Evolutionary conservation across 2,329 filamentous ascomycete species (phyloP).

Genomic region (Colletotrichum lupini): DNA sequence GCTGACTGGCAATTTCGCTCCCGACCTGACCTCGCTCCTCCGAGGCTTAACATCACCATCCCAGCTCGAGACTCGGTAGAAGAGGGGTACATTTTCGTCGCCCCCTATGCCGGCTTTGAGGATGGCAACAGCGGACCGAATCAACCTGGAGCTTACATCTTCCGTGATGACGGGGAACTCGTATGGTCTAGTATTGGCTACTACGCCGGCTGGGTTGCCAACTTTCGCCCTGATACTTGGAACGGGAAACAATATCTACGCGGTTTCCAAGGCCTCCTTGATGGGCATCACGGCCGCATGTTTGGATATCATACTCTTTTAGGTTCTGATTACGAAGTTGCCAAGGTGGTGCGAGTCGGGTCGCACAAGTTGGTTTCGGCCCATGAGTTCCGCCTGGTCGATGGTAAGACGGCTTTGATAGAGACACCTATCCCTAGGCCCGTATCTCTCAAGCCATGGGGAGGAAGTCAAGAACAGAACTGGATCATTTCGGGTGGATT

Average conservation of each 20-base stretch:
- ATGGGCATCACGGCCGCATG: slow-evolving; percentile 47
- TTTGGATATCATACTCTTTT: slow-evolving; percentile 37
- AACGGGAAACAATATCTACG: slow-evolving; percentile 2
- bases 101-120: background rate
- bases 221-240: slow-evolving; percentile 20
- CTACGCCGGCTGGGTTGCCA: slow-evolving; percentile 18
- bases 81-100: slow-evolving; percentile 10
- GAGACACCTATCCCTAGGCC: slow-evolving; percentile 46
- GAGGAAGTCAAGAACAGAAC: slow-evolving; percentile 36
- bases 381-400: slow-evolving; percentile 54
- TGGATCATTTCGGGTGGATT: slow-evolving; percentile 49
- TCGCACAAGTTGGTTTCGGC: slow-evolving; percentile 41
- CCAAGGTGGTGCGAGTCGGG: slow-evolving; percentile 40
- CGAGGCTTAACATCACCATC: slow-evolving; percentile 13
- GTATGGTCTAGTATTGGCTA: slow-evolving; percentile 25
- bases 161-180: slow-evolving; percentile 19
- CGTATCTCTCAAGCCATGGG: slow-evolving; percentile 39
- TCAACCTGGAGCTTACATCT: slow-evolving; percentile 12
- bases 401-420: slow-evolving; percentile 52
- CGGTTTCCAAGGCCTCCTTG: slow-evolving; percentile 20
- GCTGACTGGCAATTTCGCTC: slow-evolving; percentile 40
- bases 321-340: slow-evolving; percentile 43
- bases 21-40: slow-evolving; percentile 36
- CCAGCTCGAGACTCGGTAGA: background rate
- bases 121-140: background rate